Conservation (phyloP, 2,329 filamentous ascomycete genomes). For the Ceratocystis cacaofunesta region DNA sequence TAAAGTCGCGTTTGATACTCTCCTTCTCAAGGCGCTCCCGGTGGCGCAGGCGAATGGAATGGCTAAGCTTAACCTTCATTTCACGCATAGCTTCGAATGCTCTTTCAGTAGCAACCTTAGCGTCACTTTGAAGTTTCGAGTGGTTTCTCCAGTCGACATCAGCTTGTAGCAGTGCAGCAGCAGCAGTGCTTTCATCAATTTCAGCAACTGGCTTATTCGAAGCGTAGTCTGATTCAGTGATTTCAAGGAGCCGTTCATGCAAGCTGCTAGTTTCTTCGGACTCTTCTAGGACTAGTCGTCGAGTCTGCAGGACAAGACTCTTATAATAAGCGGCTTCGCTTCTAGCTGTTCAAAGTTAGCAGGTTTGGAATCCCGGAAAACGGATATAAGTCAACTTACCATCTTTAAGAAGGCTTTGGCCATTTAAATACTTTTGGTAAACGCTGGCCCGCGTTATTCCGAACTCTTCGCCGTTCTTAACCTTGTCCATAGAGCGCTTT, state of each 20-base stretch:
- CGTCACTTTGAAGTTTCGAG: not conserved
- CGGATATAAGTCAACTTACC: not conserved
- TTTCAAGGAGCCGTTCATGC: not conserved
- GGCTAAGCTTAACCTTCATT: not conserved
- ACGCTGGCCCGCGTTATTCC: not conserved
- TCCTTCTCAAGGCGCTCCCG: not conserved
- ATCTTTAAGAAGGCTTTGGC: not conserved
- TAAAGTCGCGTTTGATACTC: not conserved
- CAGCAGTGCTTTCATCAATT: not conserved
- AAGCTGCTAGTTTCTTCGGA: not conserved
- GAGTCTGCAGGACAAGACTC: not conserved
- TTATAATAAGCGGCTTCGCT: not conserved
- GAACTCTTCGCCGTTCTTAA: not conserved
- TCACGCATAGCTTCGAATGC: not conserved
- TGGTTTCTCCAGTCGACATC: not conserved
- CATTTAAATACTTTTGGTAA: not conserved
- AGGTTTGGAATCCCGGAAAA: not conserved
- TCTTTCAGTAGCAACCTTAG: not conserved
- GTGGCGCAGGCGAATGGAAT: not conserved
- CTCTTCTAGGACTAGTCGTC: not conserved
- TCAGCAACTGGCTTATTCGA: not conserved
- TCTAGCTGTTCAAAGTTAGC: not conserved
- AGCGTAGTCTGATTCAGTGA: not conserved
- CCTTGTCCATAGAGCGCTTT: not conserved
- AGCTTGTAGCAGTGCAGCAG: not conserved